A percentile compares a stretch with the other conserved stretches of the same genome.
These are phyloP conservation scores for Brassica balearica DNA, from an alignment of 441 rosid species.

Conservation along the genomic window DNA sequence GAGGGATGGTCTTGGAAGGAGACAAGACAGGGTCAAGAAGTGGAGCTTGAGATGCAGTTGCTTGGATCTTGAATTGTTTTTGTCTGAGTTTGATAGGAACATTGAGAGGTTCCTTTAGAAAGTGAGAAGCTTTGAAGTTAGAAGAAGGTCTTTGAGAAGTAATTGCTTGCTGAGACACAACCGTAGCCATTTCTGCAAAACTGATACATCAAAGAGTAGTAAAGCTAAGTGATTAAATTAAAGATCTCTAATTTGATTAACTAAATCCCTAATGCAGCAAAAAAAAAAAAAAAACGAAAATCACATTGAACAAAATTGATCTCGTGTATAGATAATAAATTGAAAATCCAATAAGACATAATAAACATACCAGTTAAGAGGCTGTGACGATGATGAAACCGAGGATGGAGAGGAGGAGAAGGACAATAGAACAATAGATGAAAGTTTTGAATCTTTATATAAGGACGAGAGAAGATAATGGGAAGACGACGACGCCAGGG, in stretches of 20 bases:
- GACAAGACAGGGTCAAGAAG: slow-evolving; percentile 61
- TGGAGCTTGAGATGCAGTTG: slow-evolving; percentile 66
- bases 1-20: slow-evolving; percentile 51
- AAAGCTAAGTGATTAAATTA: neutral
- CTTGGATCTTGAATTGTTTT: slow-evolving; percentile 51
- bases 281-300: slow-evolving; percentile 4
- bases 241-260: slow-evolving; percentile 14
- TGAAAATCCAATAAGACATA: neutral
- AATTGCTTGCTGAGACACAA: slow-evolving; percentile 61
- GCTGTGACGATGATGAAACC: slow-evolving; percentile 33
- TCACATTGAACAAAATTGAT: neutral
- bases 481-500: slow-evolving; percentile 17
- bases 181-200: slow-evolving; percentile 51
- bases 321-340: neutral
- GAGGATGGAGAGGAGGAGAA: slow-evolving; percentile 16
- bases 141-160: slow-evolving; percentile 44
- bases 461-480: neutral
- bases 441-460: neutral
- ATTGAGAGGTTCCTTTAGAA: slow-evolving; percentile 40
- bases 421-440: neutral
- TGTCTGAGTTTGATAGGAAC: slow-evolving; percentile 44
- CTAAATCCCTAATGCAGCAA: neutral
- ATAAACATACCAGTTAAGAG: slow-evolving; percentile 24
- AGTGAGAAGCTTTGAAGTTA: slow-evolving; percentile 33
- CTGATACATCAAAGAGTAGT: neutral